Evolutionary conservation across 192 early-diverging fungal genomes (phyloP).

Genomic region (Thoreauomyces humboldtii): DNA sequence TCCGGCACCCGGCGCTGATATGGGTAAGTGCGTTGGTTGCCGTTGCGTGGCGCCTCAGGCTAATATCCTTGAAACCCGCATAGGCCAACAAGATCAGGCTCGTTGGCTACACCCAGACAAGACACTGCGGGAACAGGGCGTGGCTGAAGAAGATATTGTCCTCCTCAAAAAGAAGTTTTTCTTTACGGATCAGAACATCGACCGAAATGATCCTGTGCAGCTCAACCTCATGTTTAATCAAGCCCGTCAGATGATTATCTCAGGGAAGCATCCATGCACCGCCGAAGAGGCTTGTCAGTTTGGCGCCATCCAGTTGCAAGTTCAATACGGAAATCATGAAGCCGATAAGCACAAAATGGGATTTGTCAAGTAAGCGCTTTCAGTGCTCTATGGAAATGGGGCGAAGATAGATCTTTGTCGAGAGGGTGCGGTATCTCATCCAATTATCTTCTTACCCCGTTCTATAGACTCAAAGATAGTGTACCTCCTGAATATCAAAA

Average conservation of each 20-base stretch:
- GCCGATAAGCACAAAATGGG: conserved; percentile 51
- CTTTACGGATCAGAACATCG: conserved; percentile 58
- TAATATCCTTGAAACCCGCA: background rate
- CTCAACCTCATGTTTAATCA: conserved; percentile 58
- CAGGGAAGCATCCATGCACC: conserved; percentile 54
- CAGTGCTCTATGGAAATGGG: too few relatives aligned
- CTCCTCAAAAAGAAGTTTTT: conserved; percentile 65
- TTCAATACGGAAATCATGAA: conserved; percentile 58
- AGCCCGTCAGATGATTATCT: conserved; percentile 49
- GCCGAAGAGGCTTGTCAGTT: conserved; percentile 56
- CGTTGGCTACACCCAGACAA: conserved; percentile 55
- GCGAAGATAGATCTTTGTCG: too few relatives aligned
- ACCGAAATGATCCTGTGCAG: conserved; percentile 60
- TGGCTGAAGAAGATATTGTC: conserved; percentile 44
- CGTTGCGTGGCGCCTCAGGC: background rate
- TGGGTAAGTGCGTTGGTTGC: background rate
- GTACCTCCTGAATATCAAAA: conserved; percentile 55
- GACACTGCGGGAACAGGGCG: conserved; percentile 53
- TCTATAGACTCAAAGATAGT: conserved; percentile 43
- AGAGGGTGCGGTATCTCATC: too few relatives aligned
- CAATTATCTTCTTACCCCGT: too few relatives aligned
- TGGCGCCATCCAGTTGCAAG: conserved; percentile 53
- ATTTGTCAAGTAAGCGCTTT: conserved; percentile 46
- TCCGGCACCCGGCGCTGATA: background rate
- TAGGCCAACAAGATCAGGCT: too few relatives aligned